These are phyloP conservation scores for Ceratobasidium sp. DNA, from an alignment of 1,284 basidiomycete species.

Conservation along the genomic window DNA sequence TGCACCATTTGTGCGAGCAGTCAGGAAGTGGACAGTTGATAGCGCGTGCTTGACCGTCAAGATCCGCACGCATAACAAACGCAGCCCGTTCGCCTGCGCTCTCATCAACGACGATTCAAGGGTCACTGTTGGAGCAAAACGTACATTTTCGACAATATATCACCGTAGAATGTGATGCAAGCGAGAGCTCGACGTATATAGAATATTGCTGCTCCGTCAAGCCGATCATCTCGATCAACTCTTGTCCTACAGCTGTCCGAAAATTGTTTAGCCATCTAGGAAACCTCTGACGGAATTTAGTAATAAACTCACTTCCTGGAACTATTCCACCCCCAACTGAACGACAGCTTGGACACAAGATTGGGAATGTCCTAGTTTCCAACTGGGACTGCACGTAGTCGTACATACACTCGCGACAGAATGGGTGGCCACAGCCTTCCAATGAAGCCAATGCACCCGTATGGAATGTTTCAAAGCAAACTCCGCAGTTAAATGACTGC, in stretches of 20 bases:
- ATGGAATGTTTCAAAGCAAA: slow-evolving; percentile 65
- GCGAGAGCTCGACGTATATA: slow-evolving; percentile 64
- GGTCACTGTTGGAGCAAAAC: too few species aligned
- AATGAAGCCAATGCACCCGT: slow-evolving; percentile 61
- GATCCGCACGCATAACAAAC: too few species aligned
- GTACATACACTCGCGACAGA: slow-evolving; percentile 66
- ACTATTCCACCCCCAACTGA: background rate
- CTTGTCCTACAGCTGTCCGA: background rate
- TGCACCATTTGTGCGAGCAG: slow-evolving; percentile 42
- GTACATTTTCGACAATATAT: slow-evolving; percentile 60
- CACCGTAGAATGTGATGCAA: slow-evolving; percentile 63
- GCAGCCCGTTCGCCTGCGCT: too few species aligned
- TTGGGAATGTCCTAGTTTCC: slow-evolving; percentile 65
- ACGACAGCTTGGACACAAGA: slow-evolving; percentile 67
- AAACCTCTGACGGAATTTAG: slow-evolving; percentile 51
- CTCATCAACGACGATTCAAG: background rate
- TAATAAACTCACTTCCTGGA: slow-evolving; percentile 46
- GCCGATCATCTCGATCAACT: slow-evolving; percentile 59
- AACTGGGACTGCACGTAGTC: slow-evolving; percentile 61
- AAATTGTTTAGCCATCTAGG: background rate
- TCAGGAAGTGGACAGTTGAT: slow-evolving; percentile 36
- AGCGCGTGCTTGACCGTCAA: background rate
- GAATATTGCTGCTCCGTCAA: slow-evolving; percentile 60
- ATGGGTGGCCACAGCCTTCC: slow-evolving; percentile 62
- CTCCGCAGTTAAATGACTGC: slow-evolving; percentile 61